Evolutionary conservation across 2,329 filamentous ascomycete genomes (phyloP), one percentile per base, ranked within the genome.

Genomic region (Sporothrix dimorphospora): DNA sequence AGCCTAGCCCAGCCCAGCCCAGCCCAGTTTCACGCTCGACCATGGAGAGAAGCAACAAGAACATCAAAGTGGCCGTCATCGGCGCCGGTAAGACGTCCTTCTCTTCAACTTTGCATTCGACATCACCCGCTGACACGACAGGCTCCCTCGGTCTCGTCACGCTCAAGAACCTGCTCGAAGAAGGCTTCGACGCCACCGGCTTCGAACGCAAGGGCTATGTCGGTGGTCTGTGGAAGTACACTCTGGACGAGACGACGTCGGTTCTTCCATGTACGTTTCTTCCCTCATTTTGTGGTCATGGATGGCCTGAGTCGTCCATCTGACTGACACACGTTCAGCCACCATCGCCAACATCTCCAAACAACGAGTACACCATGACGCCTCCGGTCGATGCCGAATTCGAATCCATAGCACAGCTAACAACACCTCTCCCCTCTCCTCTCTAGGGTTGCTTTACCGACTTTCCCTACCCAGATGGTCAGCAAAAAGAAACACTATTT

Each of bases 211-310:
- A 81, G n/a, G 74, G 74, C 12, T 78, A 79, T 53, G 81, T 83
- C 19, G 83, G 83, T n/a, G 83, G 82, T 0, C 76, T 85, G 2
- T 85, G 83, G 83, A 80, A 81, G 2, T 83, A 81, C 72, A 80
- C 80, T 1, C 77, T 81, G 0, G 80, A 84, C 66, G 75, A 78
- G 12, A 73, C 73, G 1, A 78, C 79, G 71, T 79, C 80, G 0
- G 79, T 79, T 3, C 73, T 81, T n/a, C 75, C 74, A n/a, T 74
- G 80, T 78, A 73, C 71, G 78, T 74, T 34, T 6, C 30, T n/a
- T n/a, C 30, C 30, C 30, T 34, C 30, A n/a, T n/a, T n/a, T 34
- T 34, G 30, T 34, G 30, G 3, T 6, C 30, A 34, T 34, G 30
- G 6, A 6, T 3, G 6, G 6, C 6, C 6, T 6, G 30, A 3